Evolutionary conservation across 1,284 basidiomycete genomes (phyloP).

Genomic region (Crocinoboletus sp.): DNA sequence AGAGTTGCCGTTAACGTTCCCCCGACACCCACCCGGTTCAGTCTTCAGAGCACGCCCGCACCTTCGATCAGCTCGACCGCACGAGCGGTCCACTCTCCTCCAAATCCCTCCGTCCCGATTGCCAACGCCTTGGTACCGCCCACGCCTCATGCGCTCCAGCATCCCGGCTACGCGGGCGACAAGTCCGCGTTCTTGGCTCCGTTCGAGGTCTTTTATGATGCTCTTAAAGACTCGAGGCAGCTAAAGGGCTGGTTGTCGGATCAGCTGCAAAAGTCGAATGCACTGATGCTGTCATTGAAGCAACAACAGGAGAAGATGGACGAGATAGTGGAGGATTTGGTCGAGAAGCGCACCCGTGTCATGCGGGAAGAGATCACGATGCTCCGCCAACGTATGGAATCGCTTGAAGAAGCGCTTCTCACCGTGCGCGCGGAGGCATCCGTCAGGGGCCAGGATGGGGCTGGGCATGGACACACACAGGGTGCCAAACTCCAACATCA

Average conservation of each 20-base stretch:
- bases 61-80: conserved; percentile 22
- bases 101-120: conserved; percentile 55
- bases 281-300: conserved; percentile 48
- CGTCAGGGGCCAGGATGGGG: conserved; percentile 28
- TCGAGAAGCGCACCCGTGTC: conserved; percentile 51
- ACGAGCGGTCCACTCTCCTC: conserved; percentile 41
- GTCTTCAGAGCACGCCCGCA: conserved; percentile 38
- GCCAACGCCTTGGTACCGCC: conserved; percentile 58
- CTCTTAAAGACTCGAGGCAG: conserved; percentile 68
- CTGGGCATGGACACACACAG: conserved; percentile 19
- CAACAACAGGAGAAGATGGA: conserved; percentile 54
- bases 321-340: conserved; percentile 50
- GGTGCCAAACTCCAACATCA: conserved; percentile 19
- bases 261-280: conserved; percentile 58
- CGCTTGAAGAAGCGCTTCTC: conserved; percentile 52
- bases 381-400: conserved; percentile 52
- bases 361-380: conserved; percentile 55
- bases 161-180: conserved; percentile 54
- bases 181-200: conserved; percentile 70
- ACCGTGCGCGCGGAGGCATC: conserved; percentile 32
- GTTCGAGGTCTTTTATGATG: conserved; percentile 75
- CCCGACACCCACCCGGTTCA: conserved; percentile 65
- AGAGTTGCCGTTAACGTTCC: conserved; percentile 56
- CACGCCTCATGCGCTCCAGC: conserved; percentile 58
- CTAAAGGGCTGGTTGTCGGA: conserved; percentile 69